Conservation (phyloP, 495 filamentous ascomycete species). For the Penicillium fimorum region DNA sequence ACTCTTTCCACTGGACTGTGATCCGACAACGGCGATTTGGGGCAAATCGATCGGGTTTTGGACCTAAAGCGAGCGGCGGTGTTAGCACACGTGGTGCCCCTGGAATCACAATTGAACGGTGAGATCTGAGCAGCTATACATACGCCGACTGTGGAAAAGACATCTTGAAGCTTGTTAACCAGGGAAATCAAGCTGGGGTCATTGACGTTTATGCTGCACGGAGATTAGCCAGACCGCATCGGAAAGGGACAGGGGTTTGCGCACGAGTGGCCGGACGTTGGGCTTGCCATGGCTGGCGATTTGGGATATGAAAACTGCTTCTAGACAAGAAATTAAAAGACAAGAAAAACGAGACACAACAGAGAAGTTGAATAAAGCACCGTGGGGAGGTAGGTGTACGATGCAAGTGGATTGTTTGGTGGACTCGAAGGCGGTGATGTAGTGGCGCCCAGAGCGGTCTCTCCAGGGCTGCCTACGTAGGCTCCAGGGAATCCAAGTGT, state of each 20-base stretch:
- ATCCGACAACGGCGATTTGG: slow-evolving; percentile 98
- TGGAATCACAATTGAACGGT: slow-evolving; percentile 11
- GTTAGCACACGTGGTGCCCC: slow-evolving; percentile 24
- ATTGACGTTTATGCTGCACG: slow-evolving; percentile 73
- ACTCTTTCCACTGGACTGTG: slow-evolving; percentile 99
- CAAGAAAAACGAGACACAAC: slow-evolving; percentile 10
- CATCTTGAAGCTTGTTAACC: slow-evolving; percentile 99
- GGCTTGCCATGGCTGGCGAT: slow-evolving; percentile 50
- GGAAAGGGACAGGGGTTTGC: slow-evolving; percentile 31
- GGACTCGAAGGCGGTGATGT: slow-evolving; percentile 31
- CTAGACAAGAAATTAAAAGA: slow-evolving; percentile 13
- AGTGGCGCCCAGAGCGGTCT: slow-evolving; percentile 22
- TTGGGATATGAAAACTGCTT: slow-evolving; percentile 16
- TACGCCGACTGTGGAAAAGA: slow-evolving; percentile 97
- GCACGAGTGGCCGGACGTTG: slow-evolving; percentile 49
- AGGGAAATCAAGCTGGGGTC: slow-evolving; percentile 82
- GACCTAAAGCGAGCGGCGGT: slow-evolving; percentile 52
- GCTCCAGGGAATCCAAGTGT: background rate
- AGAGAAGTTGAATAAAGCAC: slow-evolving; percentile 7
- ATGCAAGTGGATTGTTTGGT: slow-evolving; percentile 30
- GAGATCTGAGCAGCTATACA: slow-evolving; percentile 35
- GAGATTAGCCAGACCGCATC: slow-evolving; percentile 33
- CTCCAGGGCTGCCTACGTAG: slow-evolving; percentile 4
- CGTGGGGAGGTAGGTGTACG: slow-evolving; percentile 4
- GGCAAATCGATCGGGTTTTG: slow-evolving; percentile 99